Evolutionary conservation across 2,329 filamentous ascomycete genomes (phyloP), one percentile per base, ranked within the genome.

Genomic region (Neurospora sp.): DNA sequence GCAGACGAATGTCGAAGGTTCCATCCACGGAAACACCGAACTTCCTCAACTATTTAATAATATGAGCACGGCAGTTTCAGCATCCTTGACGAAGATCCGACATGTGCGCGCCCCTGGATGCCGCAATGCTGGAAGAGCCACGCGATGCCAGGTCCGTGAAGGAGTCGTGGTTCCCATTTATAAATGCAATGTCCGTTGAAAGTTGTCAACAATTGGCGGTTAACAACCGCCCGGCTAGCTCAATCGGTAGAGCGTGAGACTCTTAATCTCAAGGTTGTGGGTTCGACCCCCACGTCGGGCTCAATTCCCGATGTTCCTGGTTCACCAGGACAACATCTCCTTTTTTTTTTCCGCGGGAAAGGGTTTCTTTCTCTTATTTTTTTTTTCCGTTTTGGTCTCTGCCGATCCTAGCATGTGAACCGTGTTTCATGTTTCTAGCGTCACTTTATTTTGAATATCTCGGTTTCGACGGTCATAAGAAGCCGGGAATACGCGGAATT

Each of bases 241-340:
- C 86, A 88, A 88, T 88, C 85, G 85, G 86, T 89, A 90, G 88
- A 90, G 87, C 87, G 87, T 89, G 84, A 89, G 88, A 89, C 88
- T 90, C 88, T 87, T 86, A 86, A 85, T 58, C 46, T 58, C 46
- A 58, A 58, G 46, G 46, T 58, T 58, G 46, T 58, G 46, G 46
- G 46, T 58, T 58, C 46, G 46, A 58, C 46, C 46, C 46, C 46
- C 52, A 62, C 52, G 52, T 62, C 52, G 52, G 52, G 52, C 52
- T 62, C 52, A 62, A 62, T 62, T 62, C 52, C 52, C 52, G 52
- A 62, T 58, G 52, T 58, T 58, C 52, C 46, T 28, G 46, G 43
- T 7, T 52, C 11, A 52, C 19, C 43, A 28, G 19, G 52, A 62
- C 28, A 62, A 62, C 13, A 62, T 62, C 23, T 33, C 7, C 23